phyloP scores from a whole-genome alignment of 1,139 yeast genomes.

The Ashbya aceris region DNA sequence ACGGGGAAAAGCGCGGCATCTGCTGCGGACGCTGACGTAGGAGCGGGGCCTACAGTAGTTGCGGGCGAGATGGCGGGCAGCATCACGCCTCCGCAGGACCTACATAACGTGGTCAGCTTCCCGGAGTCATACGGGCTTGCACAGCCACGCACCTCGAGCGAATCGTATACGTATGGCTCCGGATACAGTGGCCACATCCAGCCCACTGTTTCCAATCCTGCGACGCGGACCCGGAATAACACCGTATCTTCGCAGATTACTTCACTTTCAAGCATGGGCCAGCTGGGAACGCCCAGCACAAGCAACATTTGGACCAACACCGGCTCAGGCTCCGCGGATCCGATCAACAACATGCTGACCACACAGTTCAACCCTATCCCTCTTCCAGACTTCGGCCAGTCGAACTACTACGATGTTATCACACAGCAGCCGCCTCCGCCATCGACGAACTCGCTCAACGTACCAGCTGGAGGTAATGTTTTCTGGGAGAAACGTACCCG shows the following conservation, averaged over 20 bases:
- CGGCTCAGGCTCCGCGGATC: conserved; percentile 1
- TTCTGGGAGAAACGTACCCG: conserved; percentile 17
- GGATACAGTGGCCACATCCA: conserved; percentile 7
- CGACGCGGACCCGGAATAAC: conserved; percentile 28
- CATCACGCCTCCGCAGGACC: conserved; percentile 21
- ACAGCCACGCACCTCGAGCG: conserved; percentile 24
- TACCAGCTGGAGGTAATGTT: conserved; percentile 1
- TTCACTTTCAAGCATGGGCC: conserved; percentile 21
- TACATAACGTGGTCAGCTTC: conserved; percentile 20
- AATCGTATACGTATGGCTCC: conserved; percentile 20
- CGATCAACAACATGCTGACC: conserved; percentile 9
- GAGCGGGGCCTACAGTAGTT: conserved; percentile 10
- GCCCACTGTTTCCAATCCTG: conserved; percentile 12
- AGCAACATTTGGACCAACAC: conserved; percentile 5
- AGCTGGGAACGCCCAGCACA: conserved; percentile 1
- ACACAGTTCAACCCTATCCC: conserved; percentile 12
- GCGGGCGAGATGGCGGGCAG: conserved; percentile 12
- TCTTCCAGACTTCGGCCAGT: conserved; percentile 11
- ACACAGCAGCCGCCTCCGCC: conserved; percentile 2
- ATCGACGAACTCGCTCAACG: conserved; percentile 3
- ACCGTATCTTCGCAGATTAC: conserved; percentile 29
- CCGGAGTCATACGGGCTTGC: conserved; percentile 21
- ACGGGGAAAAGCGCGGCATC: conserved; percentile 7
- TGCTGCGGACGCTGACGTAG: conserved; percentile 11
- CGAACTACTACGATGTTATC: conserved; percentile 1